phyloP scores from a whole-genome alignment of 1,139 yeast genomes.

The Protomyces macrosporus region DNA sequence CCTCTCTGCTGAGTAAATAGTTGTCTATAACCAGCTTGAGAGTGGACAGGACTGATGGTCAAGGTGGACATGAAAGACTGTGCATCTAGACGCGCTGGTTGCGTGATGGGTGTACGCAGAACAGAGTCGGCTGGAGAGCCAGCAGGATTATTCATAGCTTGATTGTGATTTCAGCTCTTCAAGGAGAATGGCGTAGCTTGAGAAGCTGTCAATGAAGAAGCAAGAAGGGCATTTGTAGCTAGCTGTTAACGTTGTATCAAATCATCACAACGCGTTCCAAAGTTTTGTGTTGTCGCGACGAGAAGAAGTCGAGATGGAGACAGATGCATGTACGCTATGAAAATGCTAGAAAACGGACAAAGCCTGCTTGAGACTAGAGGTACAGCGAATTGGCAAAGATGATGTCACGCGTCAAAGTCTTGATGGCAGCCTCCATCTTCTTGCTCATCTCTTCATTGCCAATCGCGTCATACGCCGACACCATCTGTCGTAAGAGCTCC shows the following conservation, averaged over 20 bases:
- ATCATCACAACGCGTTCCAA: not conserved
- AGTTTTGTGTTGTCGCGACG: not conserved
- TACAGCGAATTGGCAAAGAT: constrained; percentile 58
- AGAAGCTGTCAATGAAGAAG: not conserved
- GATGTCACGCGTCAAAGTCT: constrained; percentile 86
- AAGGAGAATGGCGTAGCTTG: too few species aligned
- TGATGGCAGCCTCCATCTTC: constrained; percentile 82
- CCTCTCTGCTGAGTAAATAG: not conserved
- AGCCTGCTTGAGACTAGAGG: not conserved
- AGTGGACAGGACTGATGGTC: constrained; percentile 25
- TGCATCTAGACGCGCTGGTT: not conserved
- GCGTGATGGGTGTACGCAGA: not conserved
- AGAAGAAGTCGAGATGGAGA: too few species aligned
- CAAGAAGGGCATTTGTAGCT: too few species aligned
- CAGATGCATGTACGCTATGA: not conserved
- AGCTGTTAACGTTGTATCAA: not conserved
- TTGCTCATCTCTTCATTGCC: constrained; percentile 59
- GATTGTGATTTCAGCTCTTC: too few species aligned
- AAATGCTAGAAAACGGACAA: not conserved
- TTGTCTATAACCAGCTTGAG: not conserved
- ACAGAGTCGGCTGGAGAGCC: not conserved
- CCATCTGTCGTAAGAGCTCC: constrained; percentile 85
- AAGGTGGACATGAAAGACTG: constrained; percentile 19
- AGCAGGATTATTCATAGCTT: not conserved
- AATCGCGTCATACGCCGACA: constrained; percentile 40